phyloP scores from a whole-genome alignment of 2,329 filamentous ascomycete genomes.

The Claviceps purpurea region DNA sequence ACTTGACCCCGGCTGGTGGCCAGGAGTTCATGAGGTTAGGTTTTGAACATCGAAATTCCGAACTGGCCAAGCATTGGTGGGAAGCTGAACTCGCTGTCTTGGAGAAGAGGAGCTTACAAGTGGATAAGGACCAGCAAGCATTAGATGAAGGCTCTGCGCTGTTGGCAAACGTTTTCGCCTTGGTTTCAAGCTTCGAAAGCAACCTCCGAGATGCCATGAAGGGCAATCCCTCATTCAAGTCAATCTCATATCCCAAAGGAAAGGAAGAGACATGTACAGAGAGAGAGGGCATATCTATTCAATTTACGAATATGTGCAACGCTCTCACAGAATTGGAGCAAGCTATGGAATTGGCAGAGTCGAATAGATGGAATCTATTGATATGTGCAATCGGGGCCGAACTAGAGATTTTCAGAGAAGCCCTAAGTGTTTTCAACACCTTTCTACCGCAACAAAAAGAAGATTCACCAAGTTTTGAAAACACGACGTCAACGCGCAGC shows the following conservation, averaged over 20 bases:
- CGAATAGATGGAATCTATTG: conserved; percentile 57
- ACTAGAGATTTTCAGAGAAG: conserved; percentile 51
- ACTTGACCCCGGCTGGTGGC: conserved; percentile 23
- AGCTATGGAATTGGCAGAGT: conserved; percentile 40
- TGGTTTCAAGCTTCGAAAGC: conserved; percentile 52
- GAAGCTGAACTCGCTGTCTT: conserved; percentile 46
- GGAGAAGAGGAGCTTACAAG: conserved; percentile 38
- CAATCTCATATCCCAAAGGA: conserved; percentile 11
- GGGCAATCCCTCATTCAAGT: conserved; percentile 7
- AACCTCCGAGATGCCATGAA: conserved; percentile 45
- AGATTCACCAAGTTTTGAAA: background rate
- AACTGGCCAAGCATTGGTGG: conserved; percentile 62
- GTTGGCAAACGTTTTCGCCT: conserved; percentile 49
- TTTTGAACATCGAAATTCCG: conserved; percentile 50
- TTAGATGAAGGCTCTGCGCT: conserved; percentile 52
- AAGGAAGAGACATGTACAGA: conserved; percentile 18
- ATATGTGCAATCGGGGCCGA: conserved; percentile 66
- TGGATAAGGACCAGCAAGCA: conserved; percentile 49
- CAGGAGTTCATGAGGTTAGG: conserved; percentile 46
- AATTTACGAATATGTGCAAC: conserved; percentile 41
- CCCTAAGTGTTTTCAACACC: conserved; percentile 37
- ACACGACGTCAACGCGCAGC: background rate
- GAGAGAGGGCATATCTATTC: conserved; percentile 27
- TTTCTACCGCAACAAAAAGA: background rate
- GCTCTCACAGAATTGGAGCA: conserved; percentile 43